Evolutionary conservation across 306 rosid species (phyloP).

Genomic region (Rubus parviflorus): DNA sequence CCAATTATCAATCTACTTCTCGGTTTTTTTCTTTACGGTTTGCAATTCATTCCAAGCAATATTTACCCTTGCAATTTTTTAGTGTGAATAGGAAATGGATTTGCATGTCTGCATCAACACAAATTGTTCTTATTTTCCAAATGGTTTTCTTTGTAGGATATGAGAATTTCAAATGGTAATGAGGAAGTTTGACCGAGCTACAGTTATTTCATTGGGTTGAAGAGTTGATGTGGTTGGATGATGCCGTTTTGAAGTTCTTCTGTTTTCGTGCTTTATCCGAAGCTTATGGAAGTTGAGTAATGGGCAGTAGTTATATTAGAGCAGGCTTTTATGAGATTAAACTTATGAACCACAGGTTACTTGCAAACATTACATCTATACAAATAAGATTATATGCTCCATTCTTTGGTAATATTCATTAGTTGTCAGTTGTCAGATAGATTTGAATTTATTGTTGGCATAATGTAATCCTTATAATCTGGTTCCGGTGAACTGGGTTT

Average conservation of each 20-base stretch:
- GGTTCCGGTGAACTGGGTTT: neutral
- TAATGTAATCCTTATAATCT: neutral
- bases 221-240: slow-evolving; percentile 7
- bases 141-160: slow-evolving; percentile 19
- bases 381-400: neutral
- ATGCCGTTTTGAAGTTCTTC: neutral
- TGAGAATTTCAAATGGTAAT: slow-evolving; percentile 17
- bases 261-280: neutral
- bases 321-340: neutral
- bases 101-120: neutral
- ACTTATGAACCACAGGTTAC: slow-evolving; percentile 1
- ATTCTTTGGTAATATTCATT: neutral
- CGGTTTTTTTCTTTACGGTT: neutral
- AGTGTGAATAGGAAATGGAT: neutral
- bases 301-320: neutral
- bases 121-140: neutral
- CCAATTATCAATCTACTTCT: slow-evolving; percentile 16
- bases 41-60: neutral
- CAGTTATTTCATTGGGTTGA: neutral
- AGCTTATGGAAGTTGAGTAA: neutral
- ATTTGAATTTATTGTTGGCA: neutral
- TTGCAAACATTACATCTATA: neutral
- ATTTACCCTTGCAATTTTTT: neutral
- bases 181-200: neutral
- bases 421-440: neutral